These are phyloP conservation scores for Mrakia gelida DNA, from an alignment of 768 basidiomycete genomes.

Conservation along the genomic window DNA sequence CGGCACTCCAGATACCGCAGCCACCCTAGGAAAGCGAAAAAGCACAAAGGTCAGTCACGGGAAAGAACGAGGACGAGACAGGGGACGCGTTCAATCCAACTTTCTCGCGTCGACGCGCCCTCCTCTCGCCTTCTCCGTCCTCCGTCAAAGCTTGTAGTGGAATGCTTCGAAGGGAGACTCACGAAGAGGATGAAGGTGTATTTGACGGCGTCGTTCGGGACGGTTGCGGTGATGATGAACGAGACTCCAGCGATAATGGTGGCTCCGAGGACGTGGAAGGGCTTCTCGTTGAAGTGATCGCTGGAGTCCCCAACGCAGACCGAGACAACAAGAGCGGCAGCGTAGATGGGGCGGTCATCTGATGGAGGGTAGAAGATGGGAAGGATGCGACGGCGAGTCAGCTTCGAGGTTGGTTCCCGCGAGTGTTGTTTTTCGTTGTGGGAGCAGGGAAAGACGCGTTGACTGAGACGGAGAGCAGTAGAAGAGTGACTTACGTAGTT, in stretches of 20 bases:
- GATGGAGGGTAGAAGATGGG: too few species aligned
- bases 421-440: too few species aligned
- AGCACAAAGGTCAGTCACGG: not conserved
- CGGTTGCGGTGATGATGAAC: conserved; percentile 40
- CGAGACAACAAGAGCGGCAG: conserved; percentile 39
- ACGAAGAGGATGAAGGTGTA: not conserved
- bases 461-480: too few species aligned
- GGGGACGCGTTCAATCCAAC: too few species aligned
- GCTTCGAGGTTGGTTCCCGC: too few species aligned
- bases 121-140: too few species aligned
- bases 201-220: conserved; percentile 34
- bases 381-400: too few species aligned
- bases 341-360: conserved; percentile 40
- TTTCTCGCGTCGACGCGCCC: not conserved
- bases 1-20: conserved; percentile 43
- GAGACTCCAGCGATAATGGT: conserved; percentile 33
- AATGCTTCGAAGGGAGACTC: not conserved
- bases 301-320: conserved; percentile 37
- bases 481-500: not conserved
- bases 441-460: too few species aligned
- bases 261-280: conserved; percentile 39
- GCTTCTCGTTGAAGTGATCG: conserved; percentile 40
- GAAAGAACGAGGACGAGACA: too few species aligned
- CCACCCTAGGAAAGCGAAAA: conserved; percentile 43
- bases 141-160: too few species aligned